phyloP scores from a whole-genome alignment of 1,139 yeast genomes.

The Suhomyces terraborum region DNA sequence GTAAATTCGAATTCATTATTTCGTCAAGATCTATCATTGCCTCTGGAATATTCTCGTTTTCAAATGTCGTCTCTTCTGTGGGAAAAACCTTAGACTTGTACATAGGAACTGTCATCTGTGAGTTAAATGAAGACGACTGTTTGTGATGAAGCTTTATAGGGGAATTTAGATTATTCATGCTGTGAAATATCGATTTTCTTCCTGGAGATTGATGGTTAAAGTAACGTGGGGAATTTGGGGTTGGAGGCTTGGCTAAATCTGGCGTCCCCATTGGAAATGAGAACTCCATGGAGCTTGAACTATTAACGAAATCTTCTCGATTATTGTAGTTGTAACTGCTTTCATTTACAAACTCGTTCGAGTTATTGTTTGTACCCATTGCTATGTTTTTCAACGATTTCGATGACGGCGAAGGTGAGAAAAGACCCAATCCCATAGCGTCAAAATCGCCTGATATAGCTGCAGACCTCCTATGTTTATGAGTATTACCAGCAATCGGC shows the following conservation, averaged over 20 bases:
- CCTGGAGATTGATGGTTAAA: conserved; percentile 16
- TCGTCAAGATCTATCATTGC: conserved; percentile 66
- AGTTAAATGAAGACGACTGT: conserved; percentile 21
- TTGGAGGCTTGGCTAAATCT: conserved; percentile 17
- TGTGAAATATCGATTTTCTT: conserved; percentile 13
- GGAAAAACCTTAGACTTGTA: conserved; percentile 31
- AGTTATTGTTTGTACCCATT: conserved; percentile 3
- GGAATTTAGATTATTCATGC: conserved; percentile 31
- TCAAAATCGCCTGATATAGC: conserved; percentile 78
- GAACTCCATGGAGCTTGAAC: conserved; percentile 25
- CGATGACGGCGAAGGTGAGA: conserved; percentile 27
- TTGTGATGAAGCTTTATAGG: conserved; percentile 37
- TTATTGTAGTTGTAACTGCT: conserved; percentile 36
- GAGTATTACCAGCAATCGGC: conserved; percentile 42
- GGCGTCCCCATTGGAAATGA: conserved; percentile 34
- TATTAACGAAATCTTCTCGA: conserved; percentile 37
- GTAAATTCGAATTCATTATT: conserved; percentile 47
- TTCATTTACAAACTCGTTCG: conserved; percentile 18
- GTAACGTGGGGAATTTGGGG: conserved; percentile 13
- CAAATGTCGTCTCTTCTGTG: conserved; percentile 36
- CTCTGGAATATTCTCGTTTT: conserved; percentile 52
- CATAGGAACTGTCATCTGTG: conserved; percentile 19
- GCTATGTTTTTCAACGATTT: conserved; percentile 14
- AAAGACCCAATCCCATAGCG: conserved; percentile 41
- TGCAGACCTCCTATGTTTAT: conserved; percentile 68